Evolutionary conservation across 1,139 yeast species (phyloP), one percentile per base, ranked within the genome.

Genomic region (Pichia sp.): DNA sequence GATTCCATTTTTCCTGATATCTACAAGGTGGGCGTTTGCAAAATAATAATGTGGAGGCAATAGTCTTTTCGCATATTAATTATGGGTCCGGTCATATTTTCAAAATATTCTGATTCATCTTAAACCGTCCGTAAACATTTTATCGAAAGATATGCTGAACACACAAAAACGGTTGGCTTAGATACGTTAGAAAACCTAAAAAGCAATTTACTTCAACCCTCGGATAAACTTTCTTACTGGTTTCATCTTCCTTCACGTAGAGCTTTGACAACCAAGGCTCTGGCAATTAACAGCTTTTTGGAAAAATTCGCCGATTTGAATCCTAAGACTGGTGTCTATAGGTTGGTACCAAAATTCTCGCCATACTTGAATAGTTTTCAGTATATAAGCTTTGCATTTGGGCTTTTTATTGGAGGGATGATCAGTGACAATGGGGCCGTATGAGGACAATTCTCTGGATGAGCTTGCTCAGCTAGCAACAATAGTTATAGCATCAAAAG

Each of bases 241-340:
- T 50, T 20, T 40, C 36, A 12, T 44, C 53, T 17, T 45, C 53
- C 2, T 45, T 46, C 14, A 50, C 49, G 14, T 50, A 50, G 53
- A 50, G 53, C 9, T 50, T 50, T 34, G 53, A 50, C 24, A 50
- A 50, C 31, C 53, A 50, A 29, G 53, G 53, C 3, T 50, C 29
- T 46, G 20, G 53, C 53, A 10, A 50, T 36, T 43, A n/a, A 30
- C 10, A 27, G 44, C 31, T 50, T 46, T 30, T n/a, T 31, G 8
- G 24, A 50, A 14, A 5, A 29, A 17, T 48, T 48, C 20, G 46
- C 46, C 38, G 50, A 17, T 24, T n/a, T n/a, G 16, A 46, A 36
- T 17, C n/a, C 14, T 4, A 29, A 46, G 12, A 50, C 53, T 8
- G 33, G 33, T 6, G 30, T 17, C 2, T 34, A 31, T 33, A 17